Evolutionary conservation across 2,329 filamentous ascomycete species (phyloP), one percentile per base, ranked within the genome.

Genomic region (Fusarium subglutinans): DNA sequence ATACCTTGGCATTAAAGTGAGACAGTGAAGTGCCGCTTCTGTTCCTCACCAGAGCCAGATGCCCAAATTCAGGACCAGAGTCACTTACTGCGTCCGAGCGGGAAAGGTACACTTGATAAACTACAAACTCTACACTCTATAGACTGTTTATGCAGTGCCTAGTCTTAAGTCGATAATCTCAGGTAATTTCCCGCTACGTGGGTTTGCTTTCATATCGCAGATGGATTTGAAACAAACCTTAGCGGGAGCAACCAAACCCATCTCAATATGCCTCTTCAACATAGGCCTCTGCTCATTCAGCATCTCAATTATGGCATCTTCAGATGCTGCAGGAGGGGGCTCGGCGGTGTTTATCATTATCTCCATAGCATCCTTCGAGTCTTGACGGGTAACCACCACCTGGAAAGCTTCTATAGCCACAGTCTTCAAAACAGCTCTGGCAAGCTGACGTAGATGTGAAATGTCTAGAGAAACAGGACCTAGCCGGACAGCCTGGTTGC

Each of bases 401-500:
- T 58, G 61, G 35, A 59, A 59, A 17, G 54, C 61, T 8, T 58
- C 43, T n/a, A 63, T 58, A 24, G 53, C 28, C 6, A 63, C n/a
- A 12, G 24, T 43, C 18, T 41, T 59, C 33, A 63, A 30, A 20
- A 33, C 61, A n/a, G n/a, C 28, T 30, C 55, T 37, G 5, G 53
- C 35, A 17, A 63, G n/a, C 15, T 59, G 44, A 13, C 61, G 53
- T 12, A 63, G n/a, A 35, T 63, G 53, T 12, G 53, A 58, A 15
- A 63, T 58, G 7, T 63, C 61, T 11, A 63, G 43, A 58, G 61
- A 63, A 14, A 63, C 61, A 15, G 61, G 53, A 13, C 61, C 61
- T 12, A 63, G 8, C 3, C 53, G 43, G 26, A 63, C 61, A 20
- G 61, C 53, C 12, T 58, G 17, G 3, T 50, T 37, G 3, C 12